These are phyloP conservation scores for Aspergillus bridgeri DNA, from an alignment of 495 filamentous ascomycete species.

Conservation along the genomic window DNA sequence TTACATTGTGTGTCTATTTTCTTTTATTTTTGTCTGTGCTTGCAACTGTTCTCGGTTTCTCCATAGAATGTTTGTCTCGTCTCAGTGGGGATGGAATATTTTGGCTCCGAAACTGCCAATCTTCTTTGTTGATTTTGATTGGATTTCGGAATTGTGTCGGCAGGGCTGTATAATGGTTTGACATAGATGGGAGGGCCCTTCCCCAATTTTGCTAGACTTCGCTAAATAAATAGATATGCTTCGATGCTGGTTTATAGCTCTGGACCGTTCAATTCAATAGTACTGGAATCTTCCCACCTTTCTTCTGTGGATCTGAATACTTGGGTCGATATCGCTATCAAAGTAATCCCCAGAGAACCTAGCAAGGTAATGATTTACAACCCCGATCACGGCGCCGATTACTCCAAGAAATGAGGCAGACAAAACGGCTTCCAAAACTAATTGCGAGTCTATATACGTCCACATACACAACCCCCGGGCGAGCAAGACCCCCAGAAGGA, in stretches of 20 bases:
- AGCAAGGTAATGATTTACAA: not conserved
- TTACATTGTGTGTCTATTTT: not conserved
- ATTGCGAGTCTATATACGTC: conserved; percentile 37
- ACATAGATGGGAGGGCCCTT: not conserved
- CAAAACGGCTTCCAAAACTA: conserved; percentile 17
- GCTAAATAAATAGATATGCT: not conserved
- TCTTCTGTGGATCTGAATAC: no score
- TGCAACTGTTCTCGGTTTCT: not conserved
- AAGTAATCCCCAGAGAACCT: no score
- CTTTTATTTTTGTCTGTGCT: not conserved
- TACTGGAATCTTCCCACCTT: no score
- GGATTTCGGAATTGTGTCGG: no score
- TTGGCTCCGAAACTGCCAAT: not conserved
- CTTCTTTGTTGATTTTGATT: not conserved
- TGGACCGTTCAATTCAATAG: not conserved
- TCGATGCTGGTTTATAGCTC: not conserved
- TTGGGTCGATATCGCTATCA: no score
- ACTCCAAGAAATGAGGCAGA: not conserved
- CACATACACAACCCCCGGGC: not conserved
- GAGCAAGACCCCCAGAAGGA: conserved; percentile 12
- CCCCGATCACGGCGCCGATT: not conserved
- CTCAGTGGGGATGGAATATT: not conserved
- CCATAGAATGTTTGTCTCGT: not conserved
- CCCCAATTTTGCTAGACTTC: not conserved
- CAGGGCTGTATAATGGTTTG: not conserved